Evolutionary conservation across 345 rosid species (phyloP), one percentile per base, ranked within the genome.

Genomic region (Camelina sativa): DNA sequence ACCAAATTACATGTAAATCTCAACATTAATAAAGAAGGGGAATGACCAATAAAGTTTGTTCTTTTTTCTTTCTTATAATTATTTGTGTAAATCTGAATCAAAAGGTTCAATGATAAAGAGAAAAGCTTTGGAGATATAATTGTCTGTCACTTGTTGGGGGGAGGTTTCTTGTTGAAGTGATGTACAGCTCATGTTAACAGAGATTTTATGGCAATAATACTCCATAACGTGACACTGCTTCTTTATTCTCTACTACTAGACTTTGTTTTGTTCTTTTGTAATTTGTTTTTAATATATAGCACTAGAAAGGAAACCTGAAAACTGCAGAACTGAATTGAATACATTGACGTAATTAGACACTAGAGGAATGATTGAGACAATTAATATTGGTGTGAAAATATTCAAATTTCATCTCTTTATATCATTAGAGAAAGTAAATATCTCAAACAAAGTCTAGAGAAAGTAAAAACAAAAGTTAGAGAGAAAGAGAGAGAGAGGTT

Each of bases 161-260:
- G 30, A 28, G 30, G 41, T 35, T 37, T 57, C 59, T 67, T 53
- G 55, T 69, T 64, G 53, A 57, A 71, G 68, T 71, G 72, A 50
- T 65, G 55, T 71, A 71, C 80, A 77, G 73, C 72, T 71, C 72
- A 71, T 64, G 76, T 64, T 63, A 69, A 76, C 75, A 62, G 75
- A 69, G 75, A 63, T 56, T 23, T 69, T 63, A 3, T 65, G 55
- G 72, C 67, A 77, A 77, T 71, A 77, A 77, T 77, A 71, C 57
- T 57, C 62, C 25, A 57, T 64, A 64, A 66, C 44, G 71, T 69
- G 80, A 62, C 59, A 47, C 9, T 69, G 23, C 19, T 25, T 60
- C 41, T 75, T 67, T 70, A 25, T 46, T 47, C 44, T 46, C 8
- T 69, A 11, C 70, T 56, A 17, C 1, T 38, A 57, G 19, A 32